Percentiles rank a stretch among this genome's conserved stretches.
Conservation (phyloP, 2,329 filamentous ascomycete species). For the Aspergillus sp. region DNA sequence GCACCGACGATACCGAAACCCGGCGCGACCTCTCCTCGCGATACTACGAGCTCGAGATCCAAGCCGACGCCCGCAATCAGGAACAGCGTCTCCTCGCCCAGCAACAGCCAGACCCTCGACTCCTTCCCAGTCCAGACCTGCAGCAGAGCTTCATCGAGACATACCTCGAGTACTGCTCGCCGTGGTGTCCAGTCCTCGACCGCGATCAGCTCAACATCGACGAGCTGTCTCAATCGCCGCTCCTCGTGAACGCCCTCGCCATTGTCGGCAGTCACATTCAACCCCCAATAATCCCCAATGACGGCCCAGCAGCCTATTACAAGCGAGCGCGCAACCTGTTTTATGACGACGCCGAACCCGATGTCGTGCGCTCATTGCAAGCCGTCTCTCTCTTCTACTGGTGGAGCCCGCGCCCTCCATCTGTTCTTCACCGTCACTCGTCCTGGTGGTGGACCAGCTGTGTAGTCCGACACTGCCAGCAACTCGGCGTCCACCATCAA, state of each 20-base stretch:
- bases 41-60: constrained; percentile 20
- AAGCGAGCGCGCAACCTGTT: constrained; percentile 47
- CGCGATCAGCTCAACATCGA: constrained; percentile 11
- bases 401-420: constrained; percentile 48
- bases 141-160: constrained; percentile 22
- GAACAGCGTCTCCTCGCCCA: constrained; percentile 12
- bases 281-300: constrained; percentile 47
- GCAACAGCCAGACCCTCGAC: background rate
- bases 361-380: constrained; percentile 43
- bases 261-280: constrained; percentile 48
- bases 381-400: constrained; percentile 50
- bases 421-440: constrained; percentile 45
- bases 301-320: constrained; percentile 46
- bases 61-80: constrained; percentile 16
- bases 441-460: constrained; percentile 55
- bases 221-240: constrained; percentile 10
- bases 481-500: constrained; percentile 51
- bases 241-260: constrained; percentile 39
- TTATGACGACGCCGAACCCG: constrained; percentile 47
- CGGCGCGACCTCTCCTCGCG: constrained; percentile 11
- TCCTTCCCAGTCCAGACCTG: constrained; percentile 14
- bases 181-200: constrained; percentile 20
- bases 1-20: constrained; percentile 11
- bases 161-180: constrained; percentile 15
- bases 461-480: constrained; percentile 50